Evolutionary conservation across 2,329 filamentous ascomycete genomes (phyloP).

Genomic region (Metarhizium guizhouense): DNA sequence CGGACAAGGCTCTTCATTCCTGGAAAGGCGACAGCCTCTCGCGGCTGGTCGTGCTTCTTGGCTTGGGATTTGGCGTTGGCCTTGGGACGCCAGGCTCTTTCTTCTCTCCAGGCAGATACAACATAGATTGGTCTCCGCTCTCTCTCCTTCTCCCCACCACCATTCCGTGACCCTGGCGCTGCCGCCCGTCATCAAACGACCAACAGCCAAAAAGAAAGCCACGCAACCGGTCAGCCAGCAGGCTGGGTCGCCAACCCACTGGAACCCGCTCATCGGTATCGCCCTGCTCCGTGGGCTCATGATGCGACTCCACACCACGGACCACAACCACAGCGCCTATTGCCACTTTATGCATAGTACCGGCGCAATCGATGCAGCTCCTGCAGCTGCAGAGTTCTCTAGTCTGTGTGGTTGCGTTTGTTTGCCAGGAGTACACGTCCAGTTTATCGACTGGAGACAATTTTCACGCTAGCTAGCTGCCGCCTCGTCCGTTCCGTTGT

Average conservation of each 20-base stretch:
- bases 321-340: not conserved
- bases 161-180: not conserved
- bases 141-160: not conserved
- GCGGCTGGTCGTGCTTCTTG: not conserved
- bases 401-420: not conserved
- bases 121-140: not conserved
- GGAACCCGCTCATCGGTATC: slow-evolving; percentile 3
- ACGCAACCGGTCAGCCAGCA: slow-evolving; percentile 2
- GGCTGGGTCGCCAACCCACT: slow-evolving; percentile 3
- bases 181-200: slow-evolving; percentile 1
- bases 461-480: not conserved
- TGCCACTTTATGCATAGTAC: not conserved
- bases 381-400: not conserved
- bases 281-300: not conserved
- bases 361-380: not conserved
- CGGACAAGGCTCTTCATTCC: too few relatives aligned
- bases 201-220: slow-evolving; percentile 1
- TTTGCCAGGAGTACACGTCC: not conserved
- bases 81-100: not conserved
- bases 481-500: slow-evolving; percentile 3
- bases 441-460: not conserved
- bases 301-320: not conserved
- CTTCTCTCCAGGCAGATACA: not conserved
- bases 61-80: not conserved
- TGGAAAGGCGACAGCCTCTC: not conserved